phyloP scores from a whole-genome alignment of 169 alveolate species.

The Babesia ovis region DNA sequence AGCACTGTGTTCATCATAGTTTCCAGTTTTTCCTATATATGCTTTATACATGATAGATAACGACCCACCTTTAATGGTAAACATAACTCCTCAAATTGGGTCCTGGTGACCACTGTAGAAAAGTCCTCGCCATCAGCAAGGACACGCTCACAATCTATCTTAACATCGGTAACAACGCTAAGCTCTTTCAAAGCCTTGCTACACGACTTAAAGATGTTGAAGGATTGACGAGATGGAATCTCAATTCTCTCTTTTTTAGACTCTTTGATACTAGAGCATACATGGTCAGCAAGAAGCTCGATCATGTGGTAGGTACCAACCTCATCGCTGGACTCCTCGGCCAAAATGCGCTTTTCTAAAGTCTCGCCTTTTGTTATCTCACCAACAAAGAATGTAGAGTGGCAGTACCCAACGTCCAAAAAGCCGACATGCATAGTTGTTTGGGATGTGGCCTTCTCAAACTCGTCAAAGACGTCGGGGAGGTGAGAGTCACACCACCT shows the following conservation, averaged over 20 bases:
- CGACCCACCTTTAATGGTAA: conserved; percentile 6
- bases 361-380: conserved; percentile 28
- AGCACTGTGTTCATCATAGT: conserved; percentile 1
- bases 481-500: conserved; percentile 66
- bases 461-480: conserved; percentile 45
- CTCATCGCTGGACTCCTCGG: conserved; percentile 43
- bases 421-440: conserved; percentile 46
- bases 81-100: conserved; percentile 18
- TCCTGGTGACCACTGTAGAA: conserved; percentile 24
- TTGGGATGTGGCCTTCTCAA: neutral
- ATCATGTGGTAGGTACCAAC: conserved; percentile 62
- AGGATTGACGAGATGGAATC: conserved; percentile 53
- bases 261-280: conserved; percentile 4
- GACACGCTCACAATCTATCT: conserved; percentile 56
- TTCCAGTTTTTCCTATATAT: neutral
- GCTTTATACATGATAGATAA: neutral
- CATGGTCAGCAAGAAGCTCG: conserved; percentile 31
- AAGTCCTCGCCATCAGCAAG: conserved; percentile 58
- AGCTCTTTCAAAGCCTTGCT: conserved; percentile 60
- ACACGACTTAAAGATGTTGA: conserved; percentile 47
- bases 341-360: conserved; percentile 15
- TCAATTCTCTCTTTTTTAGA: neutral
- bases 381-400: conserved; percentile 56
- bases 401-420: conserved; percentile 65
- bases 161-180: conserved; percentile 49